Base-by-base conservation (phyloP, 345 rosid genomes). In the Pistacia vera region DNA sequence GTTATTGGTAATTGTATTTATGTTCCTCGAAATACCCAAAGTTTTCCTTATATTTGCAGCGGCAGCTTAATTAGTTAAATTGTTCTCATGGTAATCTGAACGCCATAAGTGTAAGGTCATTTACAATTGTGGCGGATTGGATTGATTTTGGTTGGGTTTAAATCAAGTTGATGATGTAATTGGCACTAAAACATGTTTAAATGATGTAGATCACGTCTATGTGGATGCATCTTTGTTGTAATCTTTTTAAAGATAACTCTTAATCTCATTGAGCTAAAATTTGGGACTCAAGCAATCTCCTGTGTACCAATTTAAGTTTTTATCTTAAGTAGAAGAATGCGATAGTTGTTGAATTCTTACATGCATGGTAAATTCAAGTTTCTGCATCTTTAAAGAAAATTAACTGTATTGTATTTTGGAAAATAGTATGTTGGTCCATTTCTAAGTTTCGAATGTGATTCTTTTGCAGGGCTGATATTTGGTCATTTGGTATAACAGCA, bases 401-500 rank as follows among this genome's bases (percentile, higher is more conserved):
- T 25, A 73, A 49, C 30, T 18, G 10, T 44, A 28, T 14, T 44
- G 46, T 49, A 18, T 12, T 68, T 61, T 16, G 8, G 33, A 65
- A 33, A 57, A 12, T 35, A 35, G n/a, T 28, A 57, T 72, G 28
- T 58, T 59, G 60, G 65, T 77, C 71, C 80, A 77, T 81, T 72
- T 70, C 54, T 81, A 72, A 71, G 17, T 72, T 82, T 73, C 36
- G 69, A 77, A 70, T 57, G 70, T 75, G 62, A 33, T 76, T 71
- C 44, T 71, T 80, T 51, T 20, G 17, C 92, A 97, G 99, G 93
- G 99, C 99, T 79, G 99, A 97, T 83, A 94, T 97, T 38, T 94
- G 98, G 99, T 97, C 99, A 49, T 90, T 97, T 78, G 99, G 99
- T 75, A 97, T 97, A 73, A 94, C 98, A 2, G 99, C 99, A 36